phyloP scores from a whole-genome alignment of 176 grass and related monocot genomes.

The Musa itinerans region DNA sequence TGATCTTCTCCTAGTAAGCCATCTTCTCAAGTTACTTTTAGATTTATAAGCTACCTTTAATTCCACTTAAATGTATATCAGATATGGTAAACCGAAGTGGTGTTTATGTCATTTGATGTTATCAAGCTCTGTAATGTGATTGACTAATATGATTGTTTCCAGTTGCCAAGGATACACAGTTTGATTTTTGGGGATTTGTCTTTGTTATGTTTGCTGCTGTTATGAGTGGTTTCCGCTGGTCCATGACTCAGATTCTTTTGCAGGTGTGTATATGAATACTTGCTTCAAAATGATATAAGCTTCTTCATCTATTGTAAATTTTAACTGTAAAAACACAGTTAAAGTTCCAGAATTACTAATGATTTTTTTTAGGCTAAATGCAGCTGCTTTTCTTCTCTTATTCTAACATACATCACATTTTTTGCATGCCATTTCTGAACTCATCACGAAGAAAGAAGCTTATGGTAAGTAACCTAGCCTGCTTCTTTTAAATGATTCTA shows the following conservation, averaged over 20 bases:
- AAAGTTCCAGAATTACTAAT: constrained; percentile 15
- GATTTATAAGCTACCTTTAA: not conserved
- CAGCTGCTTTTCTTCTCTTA: constrained; percentile 6
- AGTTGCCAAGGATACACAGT: constrained; percentile 91
- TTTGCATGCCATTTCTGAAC: constrained; percentile 22
- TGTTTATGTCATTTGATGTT: constrained; percentile 4
- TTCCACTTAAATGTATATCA: not conserved
- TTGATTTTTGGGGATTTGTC: constrained; percentile 95
- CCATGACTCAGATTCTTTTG: constrained; percentile 97
- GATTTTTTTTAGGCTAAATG: constrained; percentile 9
- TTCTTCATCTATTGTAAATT: not conserved
- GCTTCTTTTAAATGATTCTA: not conserved
- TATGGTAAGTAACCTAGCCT: constrained; percentile 30
- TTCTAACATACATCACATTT: constrained; percentile 8
- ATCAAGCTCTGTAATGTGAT: constrained; percentile 19
- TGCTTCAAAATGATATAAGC: not conserved
- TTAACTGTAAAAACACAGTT: not conserved
- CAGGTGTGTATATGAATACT: constrained; percentile 41
- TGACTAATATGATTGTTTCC: constrained; percentile 24
- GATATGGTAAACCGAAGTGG: not conserved
- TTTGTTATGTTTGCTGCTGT: constrained; percentile 98
- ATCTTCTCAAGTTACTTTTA: not conserved
- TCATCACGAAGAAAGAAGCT: constrained; percentile 46
- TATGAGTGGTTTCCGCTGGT: constrained; percentile 99
- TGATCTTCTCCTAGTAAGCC: too few species aligned